Evolutionary conservation across 495 filamentous ascomycete genomes (phyloP).

Genomic region (Trichoderma parareesei): DNA sequence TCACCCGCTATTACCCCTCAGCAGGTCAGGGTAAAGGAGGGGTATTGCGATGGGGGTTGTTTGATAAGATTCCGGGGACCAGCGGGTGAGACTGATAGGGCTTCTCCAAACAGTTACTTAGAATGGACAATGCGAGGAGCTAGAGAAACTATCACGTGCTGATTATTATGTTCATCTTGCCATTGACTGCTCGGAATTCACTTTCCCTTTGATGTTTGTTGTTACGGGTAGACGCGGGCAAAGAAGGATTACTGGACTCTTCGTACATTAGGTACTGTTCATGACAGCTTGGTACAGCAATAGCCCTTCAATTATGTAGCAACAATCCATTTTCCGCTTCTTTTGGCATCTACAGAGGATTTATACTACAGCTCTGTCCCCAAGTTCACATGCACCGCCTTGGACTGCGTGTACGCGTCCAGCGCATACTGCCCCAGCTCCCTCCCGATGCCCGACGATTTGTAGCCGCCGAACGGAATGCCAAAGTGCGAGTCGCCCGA

Average conservation of each 20-base stretch:
- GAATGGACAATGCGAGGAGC: neutral
- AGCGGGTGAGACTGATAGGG: no score
- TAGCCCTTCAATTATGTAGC: neutral
- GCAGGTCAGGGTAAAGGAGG: neutral
- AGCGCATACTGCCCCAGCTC: constrained; percentile 7
- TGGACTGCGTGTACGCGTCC: constrained; percentile 4
- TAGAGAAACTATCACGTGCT: constrained; percentile 1
- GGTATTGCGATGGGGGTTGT: neutral
- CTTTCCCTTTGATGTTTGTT: no score
- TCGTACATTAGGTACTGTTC: no score
- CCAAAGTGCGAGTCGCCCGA: constrained; percentile 12
- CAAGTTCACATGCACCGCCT: constrained; percentile 2
- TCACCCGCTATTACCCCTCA: neutral
- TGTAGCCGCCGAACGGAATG: constrained; percentile 29
- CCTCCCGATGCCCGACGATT: constrained; percentile 8
- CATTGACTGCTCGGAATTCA: no score
- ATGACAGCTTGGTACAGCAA: no score
- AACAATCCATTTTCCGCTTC: neutral
- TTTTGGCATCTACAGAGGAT: neutral
- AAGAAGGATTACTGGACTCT: no score
- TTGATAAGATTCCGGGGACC: no score
- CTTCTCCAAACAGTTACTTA: no score
- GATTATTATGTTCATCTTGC: neutral
- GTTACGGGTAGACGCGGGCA: neutral
- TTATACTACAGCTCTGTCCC: neutral